Evolutionary conservation across 2,329 filamentous ascomycete genomes (phyloP).

Genomic region (Clathrospora elynae): DNA sequence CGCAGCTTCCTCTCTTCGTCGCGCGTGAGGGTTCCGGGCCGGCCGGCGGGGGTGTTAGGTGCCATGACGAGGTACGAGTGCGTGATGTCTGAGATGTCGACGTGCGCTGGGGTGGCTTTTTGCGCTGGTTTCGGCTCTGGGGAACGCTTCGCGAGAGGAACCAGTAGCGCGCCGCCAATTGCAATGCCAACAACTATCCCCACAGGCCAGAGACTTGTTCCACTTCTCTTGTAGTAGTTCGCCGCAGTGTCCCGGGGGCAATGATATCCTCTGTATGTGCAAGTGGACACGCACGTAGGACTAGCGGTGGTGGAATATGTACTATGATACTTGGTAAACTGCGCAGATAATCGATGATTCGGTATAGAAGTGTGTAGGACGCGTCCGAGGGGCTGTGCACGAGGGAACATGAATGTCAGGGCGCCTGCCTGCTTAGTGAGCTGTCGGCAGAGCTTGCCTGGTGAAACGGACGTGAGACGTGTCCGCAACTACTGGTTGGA

Average conservation of each 20-base stretch:
- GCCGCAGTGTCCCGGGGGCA: constrained; percentile 7
- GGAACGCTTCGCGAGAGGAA: constrained; percentile 23
- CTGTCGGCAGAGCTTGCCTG: constrained; percentile 13
- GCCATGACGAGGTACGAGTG: constrained; percentile 49
- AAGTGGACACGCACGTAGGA: constrained; percentile 11
- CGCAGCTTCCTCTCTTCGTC: constrained; percentile 89
- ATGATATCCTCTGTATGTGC: constrained; percentile 17
- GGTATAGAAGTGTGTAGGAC: constrained; percentile 6
- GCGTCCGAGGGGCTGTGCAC: constrained; percentile 25
- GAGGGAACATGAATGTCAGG: constrained; percentile 32
- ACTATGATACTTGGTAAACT: constrained; percentile 18
- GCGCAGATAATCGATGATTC: constrained; percentile 12
- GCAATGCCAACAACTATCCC: constrained; percentile 39
- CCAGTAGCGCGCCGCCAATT: constrained; percentile 40
- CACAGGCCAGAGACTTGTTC: constrained; percentile 33
- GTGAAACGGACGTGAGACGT: constrained; percentile 5
- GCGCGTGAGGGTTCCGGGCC: constrained; percentile 82
- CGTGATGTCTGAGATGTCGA: constrained; percentile 30
- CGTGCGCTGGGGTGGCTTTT: constrained; percentile 16
- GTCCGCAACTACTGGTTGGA: constrained; percentile 7
- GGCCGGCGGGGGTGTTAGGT: constrained; percentile 63
- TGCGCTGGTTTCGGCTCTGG: constrained; percentile 13
- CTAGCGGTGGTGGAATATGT: constrained; percentile 19
- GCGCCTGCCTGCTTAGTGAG: constrained; percentile 16
- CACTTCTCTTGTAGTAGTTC: constrained; percentile 29